phyloP scores from a whole-genome alignment of 2,329 filamentous ascomycete genomes.

The Diaporthe capsici region DNA sequence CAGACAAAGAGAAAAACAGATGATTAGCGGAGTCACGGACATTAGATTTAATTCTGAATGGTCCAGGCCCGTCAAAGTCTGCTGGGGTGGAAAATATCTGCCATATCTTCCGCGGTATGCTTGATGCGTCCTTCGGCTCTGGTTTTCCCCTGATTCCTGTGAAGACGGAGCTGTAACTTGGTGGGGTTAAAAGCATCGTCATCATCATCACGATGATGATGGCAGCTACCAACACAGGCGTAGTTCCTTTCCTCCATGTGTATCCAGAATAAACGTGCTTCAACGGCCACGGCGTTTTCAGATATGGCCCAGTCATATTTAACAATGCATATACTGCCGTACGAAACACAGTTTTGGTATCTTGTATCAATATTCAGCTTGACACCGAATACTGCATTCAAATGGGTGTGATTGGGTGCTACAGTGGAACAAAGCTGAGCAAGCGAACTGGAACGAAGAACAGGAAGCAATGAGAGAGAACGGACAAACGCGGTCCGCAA shows the following conservation, averaged over 20 bases:
- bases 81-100: constrained; percentile 47
- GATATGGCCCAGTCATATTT: background rate
- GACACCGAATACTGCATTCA: background rate
- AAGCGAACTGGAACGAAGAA: background rate
- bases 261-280: background rate
- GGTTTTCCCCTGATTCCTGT: background rate
- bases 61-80: background rate
- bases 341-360: background rate
- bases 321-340: background rate
- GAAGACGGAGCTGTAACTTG: background rate
- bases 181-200: background rate
- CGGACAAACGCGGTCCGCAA: background rate
- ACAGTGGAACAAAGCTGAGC: background rate
- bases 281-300: background rate
- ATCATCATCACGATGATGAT: background rate
- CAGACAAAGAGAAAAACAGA: background rate
- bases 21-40: background rate
- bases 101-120: constrained; percentile 48
- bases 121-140: background rate
- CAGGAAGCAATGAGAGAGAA: background rate
- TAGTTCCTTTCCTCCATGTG: background rate
- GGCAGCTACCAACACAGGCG: background rate
- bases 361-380: background rate
- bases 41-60: background rate
- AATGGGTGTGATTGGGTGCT: background rate